Evolutionary conservation across 805 yeast species (phyloP), one percentile per base, ranked within the genome.

Genomic region (Schizosaccharomyces cryophilus): DNA sequence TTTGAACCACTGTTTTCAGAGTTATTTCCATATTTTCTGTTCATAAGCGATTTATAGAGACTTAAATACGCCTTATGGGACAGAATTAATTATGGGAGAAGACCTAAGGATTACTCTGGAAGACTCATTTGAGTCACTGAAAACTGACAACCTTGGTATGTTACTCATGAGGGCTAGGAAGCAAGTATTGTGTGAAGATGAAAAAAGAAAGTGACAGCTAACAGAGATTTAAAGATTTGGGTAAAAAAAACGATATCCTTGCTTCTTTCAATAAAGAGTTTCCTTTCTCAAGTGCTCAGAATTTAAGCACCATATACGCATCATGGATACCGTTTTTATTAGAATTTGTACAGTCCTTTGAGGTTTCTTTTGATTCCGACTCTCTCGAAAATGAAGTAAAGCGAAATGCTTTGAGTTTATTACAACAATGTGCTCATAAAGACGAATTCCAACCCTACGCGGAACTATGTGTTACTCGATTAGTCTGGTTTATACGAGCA

Each of bases 401-500:
- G 70, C 86, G 84, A 71, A 73, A 89, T 61, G 77, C 97, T 65
- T 81, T 83, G 67, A 76, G 85, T 38, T 73, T 87, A 13, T 74
- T 90, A n/a, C 61, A 95, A 89, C 68, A 80, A 87, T 17, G 73
- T 90, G 15, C 88, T 86, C 66, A 77, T 54, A 87, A 86, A 62
- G 80, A 85, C 75, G 88, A 85, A 68, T 96, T 88, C 42, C 77
- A 83, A 67, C 85, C 85, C 0, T 82, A 81, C 69, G 81, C 89
- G 0, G 72, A 73, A 42, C 75, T 75, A 45, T 76, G 87, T 21
- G 73, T 85, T 66, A 82, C 79, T 42, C 73, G 76, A 9, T 72
- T 90, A 61, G 80, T 82, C 66, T 70, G 74, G 26, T 73, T 84
- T 15, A 74, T 90, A 62, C 80, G 78, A 21, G 75, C 73, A 17